These are phyloP conservation scores for Termitomyces sp. DNA, from an alignment of 1,284 basidiomycete species.

Conservation along the genomic window DNA sequence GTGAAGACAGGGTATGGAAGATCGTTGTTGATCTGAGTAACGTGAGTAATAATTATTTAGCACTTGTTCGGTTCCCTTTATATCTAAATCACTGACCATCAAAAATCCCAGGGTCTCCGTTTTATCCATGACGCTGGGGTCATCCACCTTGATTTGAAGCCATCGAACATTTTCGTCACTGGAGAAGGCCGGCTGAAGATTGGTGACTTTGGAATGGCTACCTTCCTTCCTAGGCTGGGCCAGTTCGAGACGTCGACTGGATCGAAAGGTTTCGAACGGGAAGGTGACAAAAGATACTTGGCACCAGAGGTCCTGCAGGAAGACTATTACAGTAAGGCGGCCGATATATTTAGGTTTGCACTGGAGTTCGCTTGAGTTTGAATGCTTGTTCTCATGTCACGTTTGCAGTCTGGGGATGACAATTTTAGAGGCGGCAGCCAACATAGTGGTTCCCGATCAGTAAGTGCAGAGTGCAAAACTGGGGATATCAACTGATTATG, in stretches of 20 bases:
- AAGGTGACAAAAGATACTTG: conserved; percentile 97
- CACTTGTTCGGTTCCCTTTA: conserved; percentile 26
- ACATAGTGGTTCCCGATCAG: conserved; percentile 96
- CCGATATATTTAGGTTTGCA: conserved; percentile 92
- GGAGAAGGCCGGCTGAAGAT: conserved; percentile 90
- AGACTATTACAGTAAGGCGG: conserved; percentile 87
- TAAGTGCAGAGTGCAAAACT: conserved; percentile 41
- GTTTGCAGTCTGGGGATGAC: conserved; percentile 83
- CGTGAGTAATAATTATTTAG: conserved; percentile 47
- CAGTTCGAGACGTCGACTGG: conserved; percentile 26
- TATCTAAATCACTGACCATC: conserved; percentile 19
- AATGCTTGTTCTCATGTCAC: conserved; percentile 35
- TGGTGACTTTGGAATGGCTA: conserved; percentile 98
- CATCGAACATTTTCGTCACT: conserved; percentile 94
- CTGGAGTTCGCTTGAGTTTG: conserved; percentile 26
- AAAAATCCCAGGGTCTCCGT: conserved; percentile 64
- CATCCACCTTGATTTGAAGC: conserved; percentile 97
- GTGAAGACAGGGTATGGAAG: conserved; percentile 97
- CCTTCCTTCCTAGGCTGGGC: conserved; percentile 66
- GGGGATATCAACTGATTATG: conserved; percentile 24
- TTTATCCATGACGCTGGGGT: conserved; percentile 89
- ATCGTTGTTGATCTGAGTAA: conserved; percentile 87
- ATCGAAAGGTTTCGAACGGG: conserved; percentile 76
- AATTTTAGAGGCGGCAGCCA: conserved; percentile 91
- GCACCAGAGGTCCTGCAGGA: conserved; percentile 90